phyloP scores from a whole-genome alignment of 495 filamentous ascomycete species.

The Xylona heveae region DNA sequence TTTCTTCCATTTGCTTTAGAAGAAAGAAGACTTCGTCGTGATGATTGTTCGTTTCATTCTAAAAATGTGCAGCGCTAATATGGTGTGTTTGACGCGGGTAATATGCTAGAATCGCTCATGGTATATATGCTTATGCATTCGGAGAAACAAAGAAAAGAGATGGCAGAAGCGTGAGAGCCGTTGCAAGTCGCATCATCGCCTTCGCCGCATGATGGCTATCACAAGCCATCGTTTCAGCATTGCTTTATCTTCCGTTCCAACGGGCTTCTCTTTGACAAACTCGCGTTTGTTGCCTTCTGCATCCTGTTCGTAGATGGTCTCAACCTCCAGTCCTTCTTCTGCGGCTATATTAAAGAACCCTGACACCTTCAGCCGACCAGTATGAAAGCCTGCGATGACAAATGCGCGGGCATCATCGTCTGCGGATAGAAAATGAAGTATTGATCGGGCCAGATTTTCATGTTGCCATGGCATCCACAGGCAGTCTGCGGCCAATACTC shows the following conservation, averaged over 20 bases:
- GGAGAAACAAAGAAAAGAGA: too few species aligned
- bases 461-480: constrained; percentile 74
- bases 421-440: constrained; percentile 45
- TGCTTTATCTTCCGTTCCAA: constrained; percentile 38
- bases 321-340: constrained; percentile 38
- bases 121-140: too few species aligned
- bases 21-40: constrained; percentile 11
- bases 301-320: constrained; percentile 57
- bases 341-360: constrained; percentile 46
- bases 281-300: constrained; percentile 38
- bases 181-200: constrained; percentile 2
- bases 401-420: constrained; percentile 19
- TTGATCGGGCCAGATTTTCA: constrained; percentile 41
- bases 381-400: constrained; percentile 67
- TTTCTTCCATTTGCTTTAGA: constrained; percentile 62
- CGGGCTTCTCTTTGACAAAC: constrained; percentile 34
- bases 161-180: too few species aligned
- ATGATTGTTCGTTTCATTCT: too few species aligned
- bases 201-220: constrained; percentile 37
- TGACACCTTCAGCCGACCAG: constrained; percentile 48
- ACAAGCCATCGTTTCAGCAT: constrained; percentile 60
- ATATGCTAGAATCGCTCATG: too few species aligned
- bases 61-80: too few species aligned
- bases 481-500: constrained; percentile 65
- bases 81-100: too few species aligned